phyloP scores from a whole-genome alignment of 805 yeast species.

The Lipomyces kockii region DNA sequence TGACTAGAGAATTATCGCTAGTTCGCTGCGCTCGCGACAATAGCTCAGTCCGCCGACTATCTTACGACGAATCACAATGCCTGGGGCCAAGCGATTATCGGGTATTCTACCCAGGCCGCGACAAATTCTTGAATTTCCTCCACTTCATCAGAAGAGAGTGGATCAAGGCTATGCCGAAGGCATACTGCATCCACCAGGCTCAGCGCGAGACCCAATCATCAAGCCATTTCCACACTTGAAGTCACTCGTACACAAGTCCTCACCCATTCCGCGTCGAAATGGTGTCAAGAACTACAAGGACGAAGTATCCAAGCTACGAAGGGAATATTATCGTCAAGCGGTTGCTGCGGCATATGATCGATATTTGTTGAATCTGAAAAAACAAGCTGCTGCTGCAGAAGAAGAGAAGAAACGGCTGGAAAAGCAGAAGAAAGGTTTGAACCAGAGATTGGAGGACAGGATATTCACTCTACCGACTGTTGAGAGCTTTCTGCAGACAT shows the following conservation, averaged over 20 bases:
- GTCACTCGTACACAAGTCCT: slow-evolving; percentile 10
- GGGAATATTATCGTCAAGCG: slow-evolving; percentile 16
- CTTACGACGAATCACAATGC: not conserved
- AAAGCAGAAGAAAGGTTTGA: slow-evolving; percentile 11
- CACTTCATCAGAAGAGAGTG: not conserved
- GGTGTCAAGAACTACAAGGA: not conserved
- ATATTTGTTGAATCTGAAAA: slow-evolving; percentile 7
- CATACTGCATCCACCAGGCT: slow-evolving; percentile 17
- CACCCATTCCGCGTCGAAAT: slow-evolving; percentile 9
- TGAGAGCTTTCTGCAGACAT: slow-evolving; percentile 15
- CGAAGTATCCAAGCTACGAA: slow-evolving; percentile 14
- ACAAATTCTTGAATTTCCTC: slow-evolving; percentile 16
- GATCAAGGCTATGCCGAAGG: slow-evolving; percentile 26
- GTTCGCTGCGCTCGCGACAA: too few relatives aligned
- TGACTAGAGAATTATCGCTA: too few relatives aligned
- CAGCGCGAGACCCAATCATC: slow-evolving; percentile 8
- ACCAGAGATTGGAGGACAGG: slow-evolving; percentile 11
- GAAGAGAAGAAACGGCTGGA: slow-evolving; percentile 9
- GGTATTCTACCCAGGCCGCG: slow-evolving; percentile 24
- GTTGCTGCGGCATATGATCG: slow-evolving; percentile 9
- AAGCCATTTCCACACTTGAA: slow-evolving; percentile 24
- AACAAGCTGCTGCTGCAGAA: slow-evolving; percentile 3
- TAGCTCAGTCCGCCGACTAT: too few relatives aligned
- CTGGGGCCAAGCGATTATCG: slow-evolving; percentile 2
- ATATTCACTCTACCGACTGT: slow-evolving; percentile 28